phyloP scores from a whole-genome alignment of 805 yeast genomes.

The Lipomyces sp. region DNA sequence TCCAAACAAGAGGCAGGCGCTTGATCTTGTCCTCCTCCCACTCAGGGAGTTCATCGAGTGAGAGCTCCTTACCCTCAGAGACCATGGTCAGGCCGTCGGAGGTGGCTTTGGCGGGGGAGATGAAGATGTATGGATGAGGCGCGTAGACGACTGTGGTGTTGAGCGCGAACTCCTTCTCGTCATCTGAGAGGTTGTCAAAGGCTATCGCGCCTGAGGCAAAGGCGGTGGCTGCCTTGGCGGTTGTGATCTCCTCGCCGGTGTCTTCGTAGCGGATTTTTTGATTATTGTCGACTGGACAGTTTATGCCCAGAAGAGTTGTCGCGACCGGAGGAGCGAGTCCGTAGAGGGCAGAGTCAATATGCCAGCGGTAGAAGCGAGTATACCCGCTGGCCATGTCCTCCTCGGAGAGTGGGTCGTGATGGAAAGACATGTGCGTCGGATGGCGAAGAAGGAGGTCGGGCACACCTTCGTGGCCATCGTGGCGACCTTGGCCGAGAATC shows the following conservation, averaged over 20 bases:
- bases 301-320: conserved; percentile 81
- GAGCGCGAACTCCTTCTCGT: conserved; percentile 75
- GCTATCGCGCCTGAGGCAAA: conserved; percentile 86
- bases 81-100: conserved; percentile 87
- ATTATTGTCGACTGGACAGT: conserved; percentile 65
- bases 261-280: conserved; percentile 69
- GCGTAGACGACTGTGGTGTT: conserved; percentile 84
- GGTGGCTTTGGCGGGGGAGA: conserved; percentile 79
- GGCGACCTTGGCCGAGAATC: conserved; percentile 79
- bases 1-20: conserved; percentile 86
- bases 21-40: conserved; percentile 84
- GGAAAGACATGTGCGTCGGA: conserved; percentile 84
- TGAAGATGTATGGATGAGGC: conserved; percentile 89
- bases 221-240: conserved; percentile 87
- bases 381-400: conserved; percentile 64
- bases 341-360: conserved; percentile 87
- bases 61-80: conserved; percentile 72
- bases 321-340: conserved; percentile 85
- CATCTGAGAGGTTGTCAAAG: conserved; percentile 65
- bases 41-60: conserved; percentile 70
- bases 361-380: conserved; percentile 92
- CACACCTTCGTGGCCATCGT: conserved; percentile 60
- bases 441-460: conserved; percentile 69
- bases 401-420: conserved; percentile 65
- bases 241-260: conserved; percentile 63